Evolutionary conservation across 2,329 filamentous ascomycete genomes (phyloP).

Genomic region (Nigrospora sphaerica): DNA sequence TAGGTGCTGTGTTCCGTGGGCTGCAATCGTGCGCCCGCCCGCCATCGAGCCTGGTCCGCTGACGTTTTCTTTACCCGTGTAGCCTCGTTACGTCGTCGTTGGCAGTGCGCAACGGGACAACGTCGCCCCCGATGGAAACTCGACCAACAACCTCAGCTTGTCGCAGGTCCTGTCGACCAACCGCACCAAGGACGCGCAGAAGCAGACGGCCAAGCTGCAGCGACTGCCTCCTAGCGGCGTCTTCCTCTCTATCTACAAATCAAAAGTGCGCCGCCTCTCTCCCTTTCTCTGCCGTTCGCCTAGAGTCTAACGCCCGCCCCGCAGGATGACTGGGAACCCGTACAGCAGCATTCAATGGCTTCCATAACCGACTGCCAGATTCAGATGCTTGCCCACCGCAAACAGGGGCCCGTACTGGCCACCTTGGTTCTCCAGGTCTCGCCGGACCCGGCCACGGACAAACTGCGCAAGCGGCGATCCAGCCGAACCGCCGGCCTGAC

Average conservation of each 20-base stretch:
- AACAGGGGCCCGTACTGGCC: slow-evolving; percentile 51
- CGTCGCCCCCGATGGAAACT: not conserved
- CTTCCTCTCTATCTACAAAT: slow-evolving; percentile 49
- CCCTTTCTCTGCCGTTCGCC: not conserved
- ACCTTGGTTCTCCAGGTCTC: slow-evolving; percentile 52
- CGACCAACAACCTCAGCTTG: slow-evolving; percentile 24
- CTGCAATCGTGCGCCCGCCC: not conserved
- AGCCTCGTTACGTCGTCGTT: slow-evolving; percentile 55
- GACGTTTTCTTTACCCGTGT: slow-evolving; percentile 10
- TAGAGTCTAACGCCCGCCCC: not conserved
- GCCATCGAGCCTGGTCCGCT: not conserved
- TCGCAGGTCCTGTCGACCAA: slow-evolving; percentile 32
- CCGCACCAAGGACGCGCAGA: slow-evolving; percentile 28
- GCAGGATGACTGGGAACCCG: slow-evolving; percentile 44
- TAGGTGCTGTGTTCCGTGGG: slow-evolving; percentile 15
- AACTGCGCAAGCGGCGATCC: slow-evolving; percentile 56
- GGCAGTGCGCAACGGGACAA: slow-evolving; percentile 32
- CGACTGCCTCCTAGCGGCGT: slow-evolving; percentile 31
- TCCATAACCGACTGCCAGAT: slow-evolving; percentile 51
- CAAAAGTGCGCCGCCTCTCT: slow-evolving; percentile 34
- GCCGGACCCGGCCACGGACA: slow-evolving; percentile 44
- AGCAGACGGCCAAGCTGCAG: slow-evolving; percentile 27
- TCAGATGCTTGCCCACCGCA: slow-evolving; percentile 52
- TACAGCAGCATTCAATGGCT: slow-evolving; percentile 45
- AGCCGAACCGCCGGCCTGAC: slow-evolving; percentile 54